Percentiles rank a stretch among this genome's conserved stretches.
Evolutionary conservation across 2,329 filamentous ascomycete species (phyloP).

Genomic region (Trichoderma asperellum): DNA sequence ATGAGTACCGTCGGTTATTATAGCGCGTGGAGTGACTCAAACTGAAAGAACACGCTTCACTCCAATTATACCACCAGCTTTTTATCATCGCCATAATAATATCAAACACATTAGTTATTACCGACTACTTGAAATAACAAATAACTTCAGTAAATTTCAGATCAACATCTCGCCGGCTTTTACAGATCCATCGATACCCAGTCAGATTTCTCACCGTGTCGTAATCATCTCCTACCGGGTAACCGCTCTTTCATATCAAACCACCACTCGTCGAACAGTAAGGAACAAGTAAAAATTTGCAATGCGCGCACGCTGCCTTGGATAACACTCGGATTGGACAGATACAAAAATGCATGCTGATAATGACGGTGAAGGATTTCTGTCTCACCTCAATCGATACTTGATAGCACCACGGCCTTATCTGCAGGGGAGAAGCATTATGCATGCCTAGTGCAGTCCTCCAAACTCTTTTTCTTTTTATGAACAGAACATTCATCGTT

Average conservation of each 20-base stretch:
- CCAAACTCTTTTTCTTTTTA: neutral
- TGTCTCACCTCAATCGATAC: neutral
- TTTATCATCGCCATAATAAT: neutral
- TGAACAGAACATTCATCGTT: neutral
- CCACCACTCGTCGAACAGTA: neutral
- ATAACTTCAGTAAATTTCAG: neutral
- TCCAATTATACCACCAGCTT: too few relatives aligned
- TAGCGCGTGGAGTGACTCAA: neutral
- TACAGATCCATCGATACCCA: neutral
- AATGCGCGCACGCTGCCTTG: neutral
- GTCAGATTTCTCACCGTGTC: neutral
- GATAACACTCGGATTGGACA: neutral
- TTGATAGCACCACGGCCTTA: neutral
- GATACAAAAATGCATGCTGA: neutral
- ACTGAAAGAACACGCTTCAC: neutral
- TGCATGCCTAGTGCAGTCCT: neutral
- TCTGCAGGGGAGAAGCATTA: neutral
- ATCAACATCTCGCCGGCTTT: neutral
- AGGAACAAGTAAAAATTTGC: neutral
- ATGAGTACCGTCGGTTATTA: neutral
- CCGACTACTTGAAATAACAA: neutral
- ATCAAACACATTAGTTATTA: neutral
- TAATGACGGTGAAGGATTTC: neutral
- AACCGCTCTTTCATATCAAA: neutral
- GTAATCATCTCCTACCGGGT: neutral